These are phyloP conservation scores for Brasilioporus rufonigricans DNA, from an alignment of 768 basidiomycete species.

Conservation along the genomic window DNA sequence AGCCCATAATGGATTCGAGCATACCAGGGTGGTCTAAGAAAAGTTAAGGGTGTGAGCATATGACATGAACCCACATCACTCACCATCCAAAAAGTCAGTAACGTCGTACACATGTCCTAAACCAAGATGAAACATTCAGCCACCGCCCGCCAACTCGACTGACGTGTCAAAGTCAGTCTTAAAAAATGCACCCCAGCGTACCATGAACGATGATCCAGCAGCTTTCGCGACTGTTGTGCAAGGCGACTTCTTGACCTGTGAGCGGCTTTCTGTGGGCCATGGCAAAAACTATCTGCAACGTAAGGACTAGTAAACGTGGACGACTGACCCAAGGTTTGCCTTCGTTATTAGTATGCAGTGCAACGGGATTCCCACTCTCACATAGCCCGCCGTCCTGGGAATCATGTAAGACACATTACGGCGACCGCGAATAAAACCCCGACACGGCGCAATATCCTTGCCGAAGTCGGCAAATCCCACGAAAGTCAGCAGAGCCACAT, in stretches of 20 bases:
- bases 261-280: constrained; percentile 27
- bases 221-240: constrained; percentile 56
- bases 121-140: constrained; percentile 1
- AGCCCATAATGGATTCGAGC: constrained; percentile 3
- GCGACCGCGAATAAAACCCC: constrained; percentile 1
- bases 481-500: neutral
- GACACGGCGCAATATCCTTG: neutral
- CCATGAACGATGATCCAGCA: constrained; percentile 89
- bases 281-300: neutral
- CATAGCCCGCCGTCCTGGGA: constrained; percentile 1
- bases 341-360: neutral
- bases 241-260: constrained; percentile 50
- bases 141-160: neutral
- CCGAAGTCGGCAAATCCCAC: neutral
- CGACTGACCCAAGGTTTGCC: neutral
- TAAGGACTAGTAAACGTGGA: neutral
- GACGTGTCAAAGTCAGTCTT: neutral
- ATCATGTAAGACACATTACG: neutral
- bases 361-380: constrained; percentile 1
- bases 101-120: constrained; percentile 76
- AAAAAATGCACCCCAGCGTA: constrained; percentile 24
- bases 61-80: constrained; percentile 3
- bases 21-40: constrained; percentile 61
- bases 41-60: neutral
- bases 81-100: constrained; percentile 73